These are phyloP conservation scores for Cucurbita maxima DNA, from an alignment of 306 rosid species.

Conservation along the genomic window DNA sequence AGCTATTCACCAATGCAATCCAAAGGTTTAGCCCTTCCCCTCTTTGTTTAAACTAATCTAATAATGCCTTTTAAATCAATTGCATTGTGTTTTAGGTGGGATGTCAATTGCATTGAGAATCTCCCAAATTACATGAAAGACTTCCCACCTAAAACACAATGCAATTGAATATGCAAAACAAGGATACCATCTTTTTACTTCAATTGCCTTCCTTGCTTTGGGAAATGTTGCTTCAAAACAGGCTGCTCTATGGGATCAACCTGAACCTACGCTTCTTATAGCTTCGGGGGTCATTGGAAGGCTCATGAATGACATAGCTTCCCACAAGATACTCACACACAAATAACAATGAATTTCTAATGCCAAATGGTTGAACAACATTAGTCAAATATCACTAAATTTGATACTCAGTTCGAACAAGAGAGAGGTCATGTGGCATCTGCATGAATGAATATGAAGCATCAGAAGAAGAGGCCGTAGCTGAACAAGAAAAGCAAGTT, in stretches of 20 bases:
- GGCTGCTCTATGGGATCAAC: background rate
- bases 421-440: background rate
- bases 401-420: background rate
- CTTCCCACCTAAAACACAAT: too few relatives aligned
- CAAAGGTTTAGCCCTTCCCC: background rate
- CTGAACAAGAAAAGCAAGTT: background rate
- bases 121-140: constrained; percentile 3
- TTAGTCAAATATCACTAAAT: too few relatives aligned
- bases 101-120: background rate
- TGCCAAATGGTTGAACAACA: too few relatives aligned
- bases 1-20: background rate
- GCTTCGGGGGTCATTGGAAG: background rate
- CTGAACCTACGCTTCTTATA: background rate
- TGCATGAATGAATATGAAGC: background rate
- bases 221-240: background rate
- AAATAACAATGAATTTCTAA: too few relatives aligned
- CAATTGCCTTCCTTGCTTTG: background rate
- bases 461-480: background rate
- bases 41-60: too few relatives aligned
- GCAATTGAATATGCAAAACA: constrained; percentile 2
- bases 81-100: background rate
- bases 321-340: background rate
- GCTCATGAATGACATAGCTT: background rate
- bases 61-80: too few relatives aligned
- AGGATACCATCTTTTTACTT: background rate